These are phyloP conservation scores for Apophysomyces elegans DNA, from an alignment of 371 early-diverging fungal species.

Conservation along the genomic window DNA sequence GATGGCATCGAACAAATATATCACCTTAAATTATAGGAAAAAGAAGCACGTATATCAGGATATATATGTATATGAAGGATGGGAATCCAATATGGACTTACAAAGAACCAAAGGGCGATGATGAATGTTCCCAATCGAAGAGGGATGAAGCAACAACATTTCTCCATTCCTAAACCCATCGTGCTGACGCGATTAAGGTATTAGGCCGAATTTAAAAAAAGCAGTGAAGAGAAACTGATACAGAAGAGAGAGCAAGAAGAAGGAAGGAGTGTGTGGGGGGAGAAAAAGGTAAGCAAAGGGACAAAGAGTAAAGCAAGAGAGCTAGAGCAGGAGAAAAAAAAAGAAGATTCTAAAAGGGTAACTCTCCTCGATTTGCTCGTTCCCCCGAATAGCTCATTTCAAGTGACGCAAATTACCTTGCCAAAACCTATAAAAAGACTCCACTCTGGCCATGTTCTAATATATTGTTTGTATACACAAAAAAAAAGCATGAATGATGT, in stretches of 20 bases:
- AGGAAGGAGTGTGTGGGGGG: constrained; percentile 2
- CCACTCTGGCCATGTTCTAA: too few species aligned
- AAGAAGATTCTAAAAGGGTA: too few species aligned
- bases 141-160: constrained; percentile 55
- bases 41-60: background rate
- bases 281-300: too few species aligned
- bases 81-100: constrained; percentile 20
- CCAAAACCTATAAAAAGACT: too few species aligned
- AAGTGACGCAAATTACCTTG: too few species aligned
- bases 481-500: too few species aligned
- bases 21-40: constrained; percentile 25
- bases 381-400: too few species aligned
- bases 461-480: too few species aligned
- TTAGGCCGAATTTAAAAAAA: constrained; percentile 14
- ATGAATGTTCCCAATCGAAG: constrained; percentile 49
- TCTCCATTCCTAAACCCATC: constrained; percentile 51
- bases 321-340: too few species aligned
- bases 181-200: constrained; percentile 5
- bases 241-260: constrained; percentile 9
- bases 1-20: constrained; percentile 46
- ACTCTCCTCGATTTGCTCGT: too few species aligned
- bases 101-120: constrained; percentile 53
- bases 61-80: too few species aligned
- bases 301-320: background rate
- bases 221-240: constrained; percentile 2